Conservation (phyloP, 805 yeast genomes). For the Candida nitratophila region DNA sequence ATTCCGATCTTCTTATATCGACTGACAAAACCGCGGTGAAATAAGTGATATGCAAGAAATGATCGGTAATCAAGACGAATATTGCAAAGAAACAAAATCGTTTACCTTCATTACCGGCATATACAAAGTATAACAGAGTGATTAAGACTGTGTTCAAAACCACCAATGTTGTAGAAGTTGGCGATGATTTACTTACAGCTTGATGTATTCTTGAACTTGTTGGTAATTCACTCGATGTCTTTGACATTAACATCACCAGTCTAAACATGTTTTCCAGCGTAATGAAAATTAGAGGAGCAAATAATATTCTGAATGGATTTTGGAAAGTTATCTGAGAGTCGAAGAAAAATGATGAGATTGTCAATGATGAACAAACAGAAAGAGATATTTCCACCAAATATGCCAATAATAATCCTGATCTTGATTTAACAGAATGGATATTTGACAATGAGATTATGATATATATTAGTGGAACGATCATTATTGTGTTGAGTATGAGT, state of each 20-base stretch:
- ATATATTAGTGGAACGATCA: constrained; percentile 16
- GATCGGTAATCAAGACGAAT: constrained; percentile 49
- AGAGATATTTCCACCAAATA: constrained; percentile 32
- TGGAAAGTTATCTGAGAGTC: constrained; percentile 28
- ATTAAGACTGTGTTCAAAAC: constrained; percentile 14
- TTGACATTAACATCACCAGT: constrained; percentile 31
- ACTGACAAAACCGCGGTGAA: constrained; percentile 59
- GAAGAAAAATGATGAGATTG: constrained; percentile 32
- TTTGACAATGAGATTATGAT: constrained; percentile 32
- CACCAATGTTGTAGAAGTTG: constrained; percentile 28
- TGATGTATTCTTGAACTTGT: constrained; percentile 30
- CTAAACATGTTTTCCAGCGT: constrained; percentile 43
- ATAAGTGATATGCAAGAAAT: constrained; percentile 54
- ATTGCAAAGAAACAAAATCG: constrained; percentile 40
- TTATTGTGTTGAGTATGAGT: constrained; percentile 4
- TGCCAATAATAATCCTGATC: constrained; percentile 38
- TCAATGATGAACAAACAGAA: constrained; percentile 34
- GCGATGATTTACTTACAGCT: constrained; percentile 29
- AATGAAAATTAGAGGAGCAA: constrained; percentile 34
- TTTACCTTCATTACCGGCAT: constrained; percentile 23
- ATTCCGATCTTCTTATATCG: constrained; percentile 58
- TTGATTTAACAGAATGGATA: constrained; percentile 36
- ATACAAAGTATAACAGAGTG: constrained; percentile 19
- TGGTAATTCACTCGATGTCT: constrained; percentile 35
- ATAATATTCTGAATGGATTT: constrained; percentile 33